Base-by-base conservation (phyloP, 2,329 filamentous ascomycete genomes). In the Nemania sp. region DNA sequence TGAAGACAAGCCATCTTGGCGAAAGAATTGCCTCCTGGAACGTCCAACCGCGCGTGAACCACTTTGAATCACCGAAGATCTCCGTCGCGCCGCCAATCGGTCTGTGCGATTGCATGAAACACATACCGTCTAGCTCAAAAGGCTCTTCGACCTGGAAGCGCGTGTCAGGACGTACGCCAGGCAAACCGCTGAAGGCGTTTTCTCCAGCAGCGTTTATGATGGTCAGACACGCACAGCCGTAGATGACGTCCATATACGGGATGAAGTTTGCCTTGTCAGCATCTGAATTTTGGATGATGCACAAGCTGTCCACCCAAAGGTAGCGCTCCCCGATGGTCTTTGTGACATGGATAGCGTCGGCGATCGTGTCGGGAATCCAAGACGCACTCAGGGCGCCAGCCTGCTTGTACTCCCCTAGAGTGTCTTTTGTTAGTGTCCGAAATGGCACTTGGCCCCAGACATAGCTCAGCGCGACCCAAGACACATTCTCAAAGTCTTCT, bases 1-100 rank as follows among this genome's bases (percentile, higher is more conserved):
- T 10, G 29, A 54, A 54, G 34, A 54, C 13, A 12, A 54, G 43
- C 32, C 42, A 39, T 7, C 52, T 12, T 5, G 29, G 40, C 32
- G 52, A 54, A 5, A 54, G 42, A 13, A 54, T 25, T 5, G 42
- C 52, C 34, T 54, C 52, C 12, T 54, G 52, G 32, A 54, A 47
- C 9, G 40, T 37, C 51, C 51, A 52, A 13, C 13, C 50, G 13
- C 50, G 20, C 6, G 37, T 32, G 21, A 15, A 25, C 50, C 50
- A 54, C 15, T 43, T 53, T 13, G 52, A 54, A 13, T 43, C 25
- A 21, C 34, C 43, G 29, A 47, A 37, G 32, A 42, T 32, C 43
- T 46, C 29, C 9, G 25, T 25, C 17, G 32, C 17, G 2, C 25
- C 32, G 11, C 32, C 42, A 15, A 54, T 54, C 7, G 15, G 21